Evolutionary conservation across 345 rosid genomes (phyloP), one percentile per base, ranked within the genome.

Genomic region (Mercurialis annua): DNA sequence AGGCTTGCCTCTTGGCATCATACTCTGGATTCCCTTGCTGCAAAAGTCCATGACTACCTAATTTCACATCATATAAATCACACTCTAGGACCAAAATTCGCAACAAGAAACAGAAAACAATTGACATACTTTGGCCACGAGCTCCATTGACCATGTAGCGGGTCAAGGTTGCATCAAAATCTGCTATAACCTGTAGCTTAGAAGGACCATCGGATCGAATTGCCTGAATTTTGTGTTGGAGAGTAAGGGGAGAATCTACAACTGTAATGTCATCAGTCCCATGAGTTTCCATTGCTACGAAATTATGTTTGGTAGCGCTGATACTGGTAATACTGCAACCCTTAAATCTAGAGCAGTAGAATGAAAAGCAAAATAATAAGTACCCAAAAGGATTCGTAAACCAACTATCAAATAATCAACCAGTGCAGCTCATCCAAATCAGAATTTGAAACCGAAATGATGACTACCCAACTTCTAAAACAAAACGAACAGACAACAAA

Each of bases 121-220:
- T 27, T 20, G 63, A 73, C 88, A 60, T 87, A 92, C 96, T 77
- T 76, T 73, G 82, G 36, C 98, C 95, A 15, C 90, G 81, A 20
- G 55, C 4, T 20, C 92, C 96, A 79, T 86, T 84, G 55, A 87
- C 80, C 71, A 76, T 26, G 65, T 77, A 92, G 43, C 69, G 78
- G 42, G 98, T 92, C 66, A 92, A 72, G 31, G 98, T 92, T 2
- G 83, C 90, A 78, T 92, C 96, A 55, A 89, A 92, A 83, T 92
- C 96, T 20, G 94, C 94, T 73, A 92, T 87, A 17, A 83, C 83
- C 97, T 91, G 97, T 43, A 91, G 86, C 80, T 87, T 91, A 44
- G 86, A 64, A 57, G 91, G 86, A 79, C 92, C 92, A 14, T 83
- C 91, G 38, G 24, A 55, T 54, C 90, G 83, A 71, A 89, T 86